A percentile compares a stretch with the other conserved stretches of the same genome.
Conservation (phyloP, 228 moss, liverwort and hornwort species). For the Sphagnum fallax region DNA sequence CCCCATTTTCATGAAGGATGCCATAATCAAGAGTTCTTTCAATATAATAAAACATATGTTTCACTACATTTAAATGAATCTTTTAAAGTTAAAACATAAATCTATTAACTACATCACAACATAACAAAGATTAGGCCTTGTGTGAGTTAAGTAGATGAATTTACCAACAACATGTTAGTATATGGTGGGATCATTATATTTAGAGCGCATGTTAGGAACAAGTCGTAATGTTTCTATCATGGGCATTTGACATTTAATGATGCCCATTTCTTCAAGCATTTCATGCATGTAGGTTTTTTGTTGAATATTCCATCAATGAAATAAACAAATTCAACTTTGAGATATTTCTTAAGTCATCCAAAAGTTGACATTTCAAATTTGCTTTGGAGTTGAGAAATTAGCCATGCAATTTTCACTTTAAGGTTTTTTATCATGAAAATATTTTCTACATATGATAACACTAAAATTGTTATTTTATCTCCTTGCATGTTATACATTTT, state of each 20-base stretch:
- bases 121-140: background rate
- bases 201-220: background rate
- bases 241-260: background rate
- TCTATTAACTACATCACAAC: background rate
- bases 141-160: background rate
- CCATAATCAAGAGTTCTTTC: background rate
- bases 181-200: background rate
- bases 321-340: background rate
- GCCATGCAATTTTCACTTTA: background rate
- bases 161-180: background rate
- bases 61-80: background rate
- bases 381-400: background rate
- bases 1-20: background rate
- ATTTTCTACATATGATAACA: background rate
- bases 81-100: background rate
- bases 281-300: background rate
- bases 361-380: background rate
- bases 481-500: background rate
- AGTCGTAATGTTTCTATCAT: background rate
- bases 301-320: background rate
- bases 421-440: background rate
- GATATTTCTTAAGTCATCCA: background rate
- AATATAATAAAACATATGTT: background rate
- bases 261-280: background rate
- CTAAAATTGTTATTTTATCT: background rate